Evolutionary conservation across 176 grass and related monocot genomes (phyloP), one percentile per base, ranked within the genome.

Genomic region (Poa annua): DNA sequence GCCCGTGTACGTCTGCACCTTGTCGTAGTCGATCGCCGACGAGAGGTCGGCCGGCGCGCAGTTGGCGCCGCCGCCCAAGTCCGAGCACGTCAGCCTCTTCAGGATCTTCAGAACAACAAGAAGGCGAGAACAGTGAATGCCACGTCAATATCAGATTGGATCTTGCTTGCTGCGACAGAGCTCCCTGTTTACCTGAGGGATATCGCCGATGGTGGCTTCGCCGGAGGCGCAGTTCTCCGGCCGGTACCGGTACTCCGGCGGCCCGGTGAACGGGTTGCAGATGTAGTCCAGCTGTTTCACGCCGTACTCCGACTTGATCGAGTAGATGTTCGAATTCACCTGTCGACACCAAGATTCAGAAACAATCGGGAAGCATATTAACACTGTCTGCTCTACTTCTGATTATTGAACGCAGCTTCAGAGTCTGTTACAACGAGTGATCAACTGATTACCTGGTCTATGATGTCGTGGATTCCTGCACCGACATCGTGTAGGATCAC

Each of bases 201-300:
- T 90, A 52, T 99, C 96, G 15, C 96, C 96, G 45, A 99, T 93
- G 49, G 86, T 92, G 68, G 87, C 79, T 19, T 87, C 91, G 73
- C 89, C 87, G 8, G 89, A 84, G 68, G 89, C 78, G 85, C 96
- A 96, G 66, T 99, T 93, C 67, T 93, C 87, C 13, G 93, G 93
- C 54, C 59, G 85, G 67, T 99, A 99, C 74, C 16, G 74, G 86
- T 90, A 96, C 62, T 79, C 74, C 4, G 96, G 96, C 7, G 93
- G 91, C n/a, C 91, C 93, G 1, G 93, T 67, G 76, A 99, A 99
- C 11, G 96, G 96, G 66, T 96, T 99, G 85, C 96, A 99, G 20
- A 99, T 90, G 68, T 90, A 96, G 62, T 92, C 85, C 81, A 98
- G 76, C 66, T 59, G 71, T 81, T 82, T 94, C 82, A 94, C 75